Conservation (phyloP, 2,329 filamentous ascomycete genomes). For the Neonectria punicea region DNA sequence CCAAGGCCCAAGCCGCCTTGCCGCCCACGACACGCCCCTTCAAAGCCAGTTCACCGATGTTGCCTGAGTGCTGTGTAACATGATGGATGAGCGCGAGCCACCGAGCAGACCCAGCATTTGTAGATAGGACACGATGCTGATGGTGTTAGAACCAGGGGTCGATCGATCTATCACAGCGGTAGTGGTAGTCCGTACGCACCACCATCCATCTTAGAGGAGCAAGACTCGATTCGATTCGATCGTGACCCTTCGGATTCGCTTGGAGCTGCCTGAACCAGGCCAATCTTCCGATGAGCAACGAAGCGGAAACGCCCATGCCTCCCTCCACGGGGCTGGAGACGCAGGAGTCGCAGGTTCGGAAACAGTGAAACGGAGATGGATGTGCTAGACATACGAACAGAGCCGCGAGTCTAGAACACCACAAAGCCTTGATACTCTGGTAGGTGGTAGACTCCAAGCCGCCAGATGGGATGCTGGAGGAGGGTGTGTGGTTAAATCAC, state of each 20-base stretch:
- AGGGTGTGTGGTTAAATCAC: constrained; percentile 19
- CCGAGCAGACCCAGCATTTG: not conserved
- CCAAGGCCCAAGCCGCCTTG: not conserved
- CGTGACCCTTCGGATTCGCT: not conserved
- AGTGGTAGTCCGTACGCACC: not conserved
- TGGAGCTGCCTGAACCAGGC: not conserved
- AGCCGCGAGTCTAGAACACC: constrained; percentile 37
- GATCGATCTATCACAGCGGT: constrained; percentile 12
- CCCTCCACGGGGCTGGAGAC: constrained; percentile 4
- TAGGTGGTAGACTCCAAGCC: constrained; percentile 4
- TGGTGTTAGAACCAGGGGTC: constrained; percentile 5
- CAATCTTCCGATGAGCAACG: constrained; percentile 7
- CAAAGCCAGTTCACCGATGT: not conserved
- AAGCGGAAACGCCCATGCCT: not conserved
- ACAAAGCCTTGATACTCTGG: constrained; percentile 5
- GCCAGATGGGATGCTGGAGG: not conserved
- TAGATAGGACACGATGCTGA: not conserved
- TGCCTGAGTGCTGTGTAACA: not conserved
- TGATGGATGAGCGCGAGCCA: constrained; percentile 1
- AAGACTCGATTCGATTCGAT: constrained; percentile 3
- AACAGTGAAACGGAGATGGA: constrained; percentile 16
- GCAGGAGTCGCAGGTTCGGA: constrained; percentile 14
- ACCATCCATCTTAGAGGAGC: not conserved
- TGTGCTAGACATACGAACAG: constrained; percentile 12
- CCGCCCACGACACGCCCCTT: not conserved